Base-by-base conservation (phyloP, 208 protist species). In the Leishmania martiniquensis region DNA sequence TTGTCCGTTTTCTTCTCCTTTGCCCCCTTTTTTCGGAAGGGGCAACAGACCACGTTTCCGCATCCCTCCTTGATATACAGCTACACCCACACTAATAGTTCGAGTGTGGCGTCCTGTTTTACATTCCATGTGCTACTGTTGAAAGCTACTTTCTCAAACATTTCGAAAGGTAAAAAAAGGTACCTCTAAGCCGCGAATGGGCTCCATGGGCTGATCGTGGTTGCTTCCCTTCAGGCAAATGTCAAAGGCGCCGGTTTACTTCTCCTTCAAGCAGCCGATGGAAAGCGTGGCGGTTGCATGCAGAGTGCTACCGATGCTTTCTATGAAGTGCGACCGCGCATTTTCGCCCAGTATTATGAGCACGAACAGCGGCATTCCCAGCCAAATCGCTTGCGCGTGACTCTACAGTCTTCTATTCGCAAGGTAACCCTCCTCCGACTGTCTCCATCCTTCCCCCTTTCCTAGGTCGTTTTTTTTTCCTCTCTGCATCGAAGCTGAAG, bases 61-160 rank as follows among this genome's bases (percentile, higher is more conserved):
- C 45, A 55, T 72, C n/a, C 12, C 67, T n/a, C 57, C 68, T 32
- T 73, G n/a, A 83, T 62, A 62, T 45, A 77, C 59, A 66, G 52
- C 49, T 52, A 55, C 45, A 52, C n/a, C 66, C 67, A 51, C 45
- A 20, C 57, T 72, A 55, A 72, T 72, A 39, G 67, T 55, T 29
- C 42, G 47, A 72, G 67, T 72, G 44, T 29, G 25, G 44, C 67
- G 47, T 57, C 57, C 57, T 29, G 47, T 20, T 72, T 55, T 55
- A 54, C 32, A 72, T 55, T 52, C 32, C 57, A 57, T 54, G 67
- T 54, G 67, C 44, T n/a, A 39, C 47, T 47, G n/a, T 72, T 72
- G 67, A 72, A 72, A 55, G 44, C 44, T 57, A 72, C 45, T 34
- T n/a, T 59, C 47, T 55, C 67, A 72, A 32, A n/a, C 42, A n/a